phyloP scores from a whole-genome alignment of 768 basidiomycete species.

The Rubroboletus pulcherrimus region DNA sequence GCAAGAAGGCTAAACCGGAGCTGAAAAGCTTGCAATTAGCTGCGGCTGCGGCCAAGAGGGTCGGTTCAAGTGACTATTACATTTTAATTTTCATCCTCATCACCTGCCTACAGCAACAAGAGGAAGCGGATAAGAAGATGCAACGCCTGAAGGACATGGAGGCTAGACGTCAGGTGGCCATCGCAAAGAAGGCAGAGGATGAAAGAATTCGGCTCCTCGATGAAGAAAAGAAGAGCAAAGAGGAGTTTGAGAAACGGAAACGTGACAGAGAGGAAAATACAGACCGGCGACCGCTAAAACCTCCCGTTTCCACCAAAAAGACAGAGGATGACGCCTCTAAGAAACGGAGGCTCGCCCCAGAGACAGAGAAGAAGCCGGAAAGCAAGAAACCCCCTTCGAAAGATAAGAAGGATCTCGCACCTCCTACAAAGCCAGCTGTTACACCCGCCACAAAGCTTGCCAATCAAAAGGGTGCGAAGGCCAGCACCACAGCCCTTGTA shows the following conservation, averaged over 20 bases:
- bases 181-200: constrained; percentile 76
- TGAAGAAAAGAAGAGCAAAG: constrained; percentile 67
- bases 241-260: constrained; percentile 74
- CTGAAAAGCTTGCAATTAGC: constrained; percentile 82
- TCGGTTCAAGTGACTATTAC: constrained; percentile 29
- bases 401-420: constrained; percentile 38
- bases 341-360: constrained; percentile 61
- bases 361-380: constrained; percentile 54
- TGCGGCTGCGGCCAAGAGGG: constrained; percentile 85
- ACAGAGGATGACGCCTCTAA: constrained; percentile 69
- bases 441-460: constrained; percentile 24
- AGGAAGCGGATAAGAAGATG: constrained; percentile 77
- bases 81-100: constrained; percentile 2
- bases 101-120: constrained; percentile 67
- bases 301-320: constrained; percentile 49
- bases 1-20: constrained; percentile 71
- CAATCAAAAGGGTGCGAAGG: constrained; percentile 37
- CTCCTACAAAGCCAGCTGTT: constrained; percentile 25
- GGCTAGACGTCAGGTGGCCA: constrained; percentile 63
- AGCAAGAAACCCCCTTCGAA: constrained; percentile 62
- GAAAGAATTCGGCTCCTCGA: constrained; percentile 61
- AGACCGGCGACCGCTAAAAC: constrained; percentile 61
- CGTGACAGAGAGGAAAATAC: constrained; percentile 77
- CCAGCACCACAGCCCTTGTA: constrained; percentile 30
- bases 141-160: constrained; percentile 79